Conservation (phyloP, 139 green algal genomes). For the Ostreobium quekettii region DNA sequence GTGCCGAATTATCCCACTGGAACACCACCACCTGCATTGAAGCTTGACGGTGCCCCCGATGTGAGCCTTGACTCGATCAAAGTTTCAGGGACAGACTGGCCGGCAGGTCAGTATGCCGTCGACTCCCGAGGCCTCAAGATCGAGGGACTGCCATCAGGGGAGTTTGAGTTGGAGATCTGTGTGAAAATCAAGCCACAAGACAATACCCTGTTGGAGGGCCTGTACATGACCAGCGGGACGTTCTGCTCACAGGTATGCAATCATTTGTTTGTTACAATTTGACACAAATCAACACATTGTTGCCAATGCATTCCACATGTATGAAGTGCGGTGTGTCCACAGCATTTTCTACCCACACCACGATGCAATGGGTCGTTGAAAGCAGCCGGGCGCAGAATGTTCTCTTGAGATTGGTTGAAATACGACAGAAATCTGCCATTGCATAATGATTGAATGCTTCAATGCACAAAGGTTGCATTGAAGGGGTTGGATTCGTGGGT, state of each 20-base stretch:
- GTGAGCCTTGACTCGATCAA: slow-evolving; percentile 48
- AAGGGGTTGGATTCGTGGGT: too few species aligned
- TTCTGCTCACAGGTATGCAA: slow-evolving; percentile 80
- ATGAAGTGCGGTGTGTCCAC: not conserved
- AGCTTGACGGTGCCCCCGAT: slow-evolving; percentile 44
- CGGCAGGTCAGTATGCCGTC: slow-evolving; percentile 26
- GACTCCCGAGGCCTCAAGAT: slow-evolving; percentile 40
- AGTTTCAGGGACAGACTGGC: slow-evolving; percentile 16
- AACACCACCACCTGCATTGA: slow-evolving; percentile 21
- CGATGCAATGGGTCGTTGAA: too few species aligned
- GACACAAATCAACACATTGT: too few species aligned
- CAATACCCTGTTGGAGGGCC: slow-evolving; percentile 89
- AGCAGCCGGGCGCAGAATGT: too few species aligned
- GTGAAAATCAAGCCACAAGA: slow-evolving; percentile 79
- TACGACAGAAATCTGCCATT: too few species aligned
- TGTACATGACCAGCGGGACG: slow-evolving; percentile 92
- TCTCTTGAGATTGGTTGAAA: too few species aligned
- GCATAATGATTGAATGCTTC: too few species aligned
- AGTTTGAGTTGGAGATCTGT: slow-evolving; percentile 55
- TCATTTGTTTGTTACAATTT: not conserved
- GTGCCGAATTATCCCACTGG: slow-evolving; percentile 35
- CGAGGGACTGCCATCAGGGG: slow-evolving; percentile 26
- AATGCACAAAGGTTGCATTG: too few species aligned
- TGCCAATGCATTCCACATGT: not conserved
- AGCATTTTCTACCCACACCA: not conserved